Evolutionary conservation across 108 stramenopile genomes (phyloP), one percentile per base, ranked within the genome.

Genomic region (Fragilariopsis cylindrus): DNA sequence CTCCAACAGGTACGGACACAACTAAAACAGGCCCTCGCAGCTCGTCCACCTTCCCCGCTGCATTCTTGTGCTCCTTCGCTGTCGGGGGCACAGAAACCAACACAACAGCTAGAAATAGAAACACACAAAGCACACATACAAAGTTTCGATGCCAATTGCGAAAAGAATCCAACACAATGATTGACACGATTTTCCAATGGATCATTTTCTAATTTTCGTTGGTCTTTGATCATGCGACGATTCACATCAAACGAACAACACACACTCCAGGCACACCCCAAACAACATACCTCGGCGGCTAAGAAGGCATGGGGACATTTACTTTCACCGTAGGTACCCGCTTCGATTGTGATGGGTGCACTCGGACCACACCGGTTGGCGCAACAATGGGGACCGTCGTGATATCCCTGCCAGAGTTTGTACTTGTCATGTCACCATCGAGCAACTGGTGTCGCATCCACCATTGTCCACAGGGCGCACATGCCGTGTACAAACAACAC

Each of bases 241-340:
- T 77, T 86, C 56, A 86, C 88, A 74, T 89, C 71, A 70, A 82
- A 84, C 39, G 88, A 85, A 75, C 88, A 89, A 53, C 88, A 89
- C 15, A 82, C 60, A 57, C 76, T 77, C 72, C 78, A 84, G n/a
- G 75, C 9, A 19, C 88, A 83, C 50, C 76, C 88, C 44, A 86
- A 49, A 45, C 77, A 76, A 9, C 55, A 57, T 1, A 89, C 84
- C 63, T 89, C 85, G 9, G 78, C 57, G 72, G 85, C 85, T 15
- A 89, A 58, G 64, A 89, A 86, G 30, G 60, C 21, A 56, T 82
- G 65, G 12, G 86, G 86, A 55, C 80, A 84, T 45, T 78, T 63
- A 15, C 78, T 57, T 78, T 89, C 88, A 11, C 85, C 88, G 43
- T 89, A 89, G 19, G 84, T 86, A 30, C 88, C 88, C 45, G 78